Percentiles rank a stretch among this genome's conserved stretches.
Conservation (phyloP, 805 yeast species). For the Metahyphopichia silvanorum region DNA sequence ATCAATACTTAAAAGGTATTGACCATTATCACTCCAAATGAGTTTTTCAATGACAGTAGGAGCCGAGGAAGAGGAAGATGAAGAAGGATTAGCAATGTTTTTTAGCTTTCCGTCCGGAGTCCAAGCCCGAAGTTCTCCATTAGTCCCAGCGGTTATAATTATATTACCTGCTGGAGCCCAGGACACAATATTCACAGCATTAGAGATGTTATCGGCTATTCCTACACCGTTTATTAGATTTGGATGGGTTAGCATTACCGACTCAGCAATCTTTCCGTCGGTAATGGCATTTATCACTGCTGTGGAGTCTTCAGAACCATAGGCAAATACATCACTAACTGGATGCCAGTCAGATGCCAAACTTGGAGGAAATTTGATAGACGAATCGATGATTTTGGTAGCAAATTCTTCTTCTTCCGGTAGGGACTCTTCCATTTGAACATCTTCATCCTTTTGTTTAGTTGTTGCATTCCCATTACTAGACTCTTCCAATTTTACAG, state of each 20-base stretch:
- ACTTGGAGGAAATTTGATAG: constrained; percentile 39
- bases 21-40: constrained; percentile 59
- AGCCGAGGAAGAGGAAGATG: neutral
- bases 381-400: constrained; percentile 38
- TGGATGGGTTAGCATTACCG: constrained; percentile 30
- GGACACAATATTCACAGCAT: constrained; percentile 32
- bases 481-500: constrained; percentile 6
- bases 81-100: constrained; percentile 33
- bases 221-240: constrained; percentile 9
- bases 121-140: constrained; percentile 83
- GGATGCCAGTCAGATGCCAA: constrained; percentile 60
- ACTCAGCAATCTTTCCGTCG: constrained; percentile 24
- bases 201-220: constrained; percentile 8
- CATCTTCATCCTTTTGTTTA: neutral
- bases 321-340: constrained; percentile 43
- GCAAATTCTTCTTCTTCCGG: constrained; percentile 8
- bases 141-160: constrained; percentile 60
- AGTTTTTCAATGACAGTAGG: constrained; percentile 47
- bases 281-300: constrained; percentile 43
- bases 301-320: constrained; percentile 49
- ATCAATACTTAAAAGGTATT: constrained; percentile 59
- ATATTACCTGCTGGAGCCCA: constrained; percentile 70
- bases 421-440: neutral
- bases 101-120: constrained; percentile 62
- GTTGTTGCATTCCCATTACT: neutral